Conservation (phyloP, 1,139 yeast species). For the Kodamaea arcana region DNA sequence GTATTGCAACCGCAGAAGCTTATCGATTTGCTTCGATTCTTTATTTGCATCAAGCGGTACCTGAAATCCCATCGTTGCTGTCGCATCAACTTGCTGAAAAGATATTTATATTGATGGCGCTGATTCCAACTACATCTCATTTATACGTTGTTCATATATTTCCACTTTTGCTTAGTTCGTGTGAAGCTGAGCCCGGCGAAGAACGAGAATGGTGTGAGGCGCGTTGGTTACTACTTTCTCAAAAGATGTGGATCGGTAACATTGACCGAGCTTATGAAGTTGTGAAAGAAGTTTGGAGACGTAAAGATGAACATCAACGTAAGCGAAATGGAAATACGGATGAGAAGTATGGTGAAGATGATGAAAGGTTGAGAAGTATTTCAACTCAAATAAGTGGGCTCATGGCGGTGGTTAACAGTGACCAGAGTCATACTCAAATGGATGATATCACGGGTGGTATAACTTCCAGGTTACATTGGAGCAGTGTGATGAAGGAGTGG, state of each 20-base stretch:
- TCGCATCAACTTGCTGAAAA: slow-evolving; percentile 58
- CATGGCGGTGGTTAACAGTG: slow-evolving; percentile 38
- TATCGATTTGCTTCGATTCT: slow-evolving; percentile 56
- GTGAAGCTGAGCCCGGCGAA: slow-evolving; percentile 57
- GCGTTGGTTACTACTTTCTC: slow-evolving; percentile 55
- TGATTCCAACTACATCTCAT: slow-evolving; percentile 58
- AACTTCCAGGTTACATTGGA: slow-evolving; percentile 61
- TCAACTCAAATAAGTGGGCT: slow-evolving; percentile 40
- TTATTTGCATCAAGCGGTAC: slow-evolving; percentile 65
- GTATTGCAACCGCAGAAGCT: slow-evolving; percentile 67
- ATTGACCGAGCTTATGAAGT: slow-evolving; percentile 63
- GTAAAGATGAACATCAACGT: slow-evolving; percentile 44
- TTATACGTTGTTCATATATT: slow-evolving; percentile 58
- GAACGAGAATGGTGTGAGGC: slow-evolving; percentile 59
- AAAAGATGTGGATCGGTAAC: slow-evolving; percentile 61
- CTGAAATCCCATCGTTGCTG: slow-evolving; percentile 55
- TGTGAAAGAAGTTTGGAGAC: slow-evolving; percentile 66
- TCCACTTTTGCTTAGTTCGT: slow-evolving; percentile 59
- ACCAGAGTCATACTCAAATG: slow-evolving; percentile 21
- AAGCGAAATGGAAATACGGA: slow-evolving; percentile 15
- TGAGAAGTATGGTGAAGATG: slow-evolving; percentile 14
- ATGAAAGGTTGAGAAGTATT: slow-evolving; percentile 22
- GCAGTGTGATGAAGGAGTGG: slow-evolving; percentile 68
- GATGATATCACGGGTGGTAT: slow-evolving; percentile 40
- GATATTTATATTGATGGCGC: slow-evolving; percentile 54